phyloP scores from a whole-genome alignment of 495 filamentous ascomycete genomes.

The Aspergillus nidulans region DNA sequence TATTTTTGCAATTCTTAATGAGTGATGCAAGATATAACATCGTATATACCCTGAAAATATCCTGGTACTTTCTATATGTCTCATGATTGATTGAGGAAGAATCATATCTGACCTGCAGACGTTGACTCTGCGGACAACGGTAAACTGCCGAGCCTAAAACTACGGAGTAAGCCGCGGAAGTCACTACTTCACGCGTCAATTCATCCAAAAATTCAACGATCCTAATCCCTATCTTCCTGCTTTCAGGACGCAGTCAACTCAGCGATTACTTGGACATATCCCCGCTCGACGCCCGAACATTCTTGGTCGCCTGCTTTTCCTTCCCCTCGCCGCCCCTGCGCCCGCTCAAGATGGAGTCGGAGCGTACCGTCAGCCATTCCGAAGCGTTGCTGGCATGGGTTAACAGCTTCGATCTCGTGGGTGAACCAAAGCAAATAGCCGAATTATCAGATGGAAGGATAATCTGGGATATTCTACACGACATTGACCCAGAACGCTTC shows the following conservation, averaged over 20 bases:
- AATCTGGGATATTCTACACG: constrained; percentile 64
- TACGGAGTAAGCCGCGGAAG: not conserved
- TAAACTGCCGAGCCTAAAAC: not conserved
- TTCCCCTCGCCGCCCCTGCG: not conserved
- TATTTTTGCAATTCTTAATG: not conserved
- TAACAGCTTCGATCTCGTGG: constrained; percentile 46
- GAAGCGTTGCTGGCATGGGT: constrained; percentile 57
- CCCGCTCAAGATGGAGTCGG: constrained; percentile 37
- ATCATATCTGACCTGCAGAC: not conserved
- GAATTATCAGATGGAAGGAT: constrained; percentile 73
- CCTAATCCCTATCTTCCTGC: not conserved
- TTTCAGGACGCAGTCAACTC: not conserved
- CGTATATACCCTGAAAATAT: not conserved
- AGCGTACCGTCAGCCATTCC: constrained; percentile 45
- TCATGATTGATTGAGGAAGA: not conserved
- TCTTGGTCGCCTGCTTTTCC: constrained; percentile 4
- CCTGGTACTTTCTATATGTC: not conserved
- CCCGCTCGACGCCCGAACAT: constrained; percentile 2
- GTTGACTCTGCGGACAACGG: not conserved
- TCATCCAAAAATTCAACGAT: not conserved
- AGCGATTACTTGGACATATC: not conserved
- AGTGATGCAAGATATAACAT: not conserved
- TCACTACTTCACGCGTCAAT: not conserved
- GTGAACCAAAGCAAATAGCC: constrained; percentile 45
- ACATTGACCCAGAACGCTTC: constrained; percentile 67